Evolutionary conservation across 2,329 filamentous ascomycete genomes (phyloP).

Genomic region (Fusarium cyanostomum): DNA sequence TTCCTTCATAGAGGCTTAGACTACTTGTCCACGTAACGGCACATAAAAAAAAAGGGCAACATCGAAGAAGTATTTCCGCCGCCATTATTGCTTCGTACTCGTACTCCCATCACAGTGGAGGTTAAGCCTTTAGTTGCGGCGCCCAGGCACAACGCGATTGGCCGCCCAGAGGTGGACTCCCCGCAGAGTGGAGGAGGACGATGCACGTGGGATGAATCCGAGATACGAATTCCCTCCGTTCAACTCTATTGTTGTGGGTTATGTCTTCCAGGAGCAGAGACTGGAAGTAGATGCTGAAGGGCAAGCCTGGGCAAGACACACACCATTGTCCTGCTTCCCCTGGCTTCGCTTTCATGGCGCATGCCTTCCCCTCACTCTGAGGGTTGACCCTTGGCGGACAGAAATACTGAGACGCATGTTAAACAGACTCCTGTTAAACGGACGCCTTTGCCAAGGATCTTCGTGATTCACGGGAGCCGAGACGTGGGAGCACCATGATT

Average conservation of each 20-base stretch:
- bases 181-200: conserved; percentile 12
- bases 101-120: too few relatives aligned
- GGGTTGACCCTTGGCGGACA: conserved; percentile 26
- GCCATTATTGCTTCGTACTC: too few relatives aligned
- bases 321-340: too few relatives aligned
- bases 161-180: not conserved
- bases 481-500: not conserved
- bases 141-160: conserved; percentile 15
- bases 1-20: conserved; percentile 28
- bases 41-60: not conserved
- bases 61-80: not conserved
- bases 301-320: too few relatives aligned
- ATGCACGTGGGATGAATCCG: conserved; percentile 34
- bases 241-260: conserved; percentile 13
- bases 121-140: not conserved
- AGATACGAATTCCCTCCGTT: conserved; percentile 39
- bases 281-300: too few relatives aligned
- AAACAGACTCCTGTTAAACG: conserved; percentile 21
- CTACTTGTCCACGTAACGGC: conserved; percentile 23
- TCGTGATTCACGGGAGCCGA: conserved; percentile 22
- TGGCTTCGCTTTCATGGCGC: too few relatives aligned
- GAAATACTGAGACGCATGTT: conserved; percentile 24
- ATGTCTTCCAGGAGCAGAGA: too few relatives aligned
- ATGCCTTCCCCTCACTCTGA: not conserved
- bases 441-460: conserved; percentile 5